Evolutionary conservation across 768 basidiomycete species (phyloP), one percentile per base, ranked within the genome.

Genomic region (Leucogyrophana mollusca): DNA sequence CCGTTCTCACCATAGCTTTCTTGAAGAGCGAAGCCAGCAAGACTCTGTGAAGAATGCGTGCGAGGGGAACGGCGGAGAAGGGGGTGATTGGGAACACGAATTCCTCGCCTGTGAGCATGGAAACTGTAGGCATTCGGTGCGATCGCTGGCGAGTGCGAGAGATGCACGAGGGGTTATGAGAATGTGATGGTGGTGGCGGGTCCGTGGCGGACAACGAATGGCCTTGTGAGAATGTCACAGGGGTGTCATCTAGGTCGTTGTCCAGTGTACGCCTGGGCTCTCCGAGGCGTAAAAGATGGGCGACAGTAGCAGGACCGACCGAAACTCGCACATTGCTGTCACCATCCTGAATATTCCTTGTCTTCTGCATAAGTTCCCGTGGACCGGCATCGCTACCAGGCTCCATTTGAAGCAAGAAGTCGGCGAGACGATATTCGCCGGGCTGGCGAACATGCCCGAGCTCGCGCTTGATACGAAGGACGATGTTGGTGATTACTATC

Each of bases 401-500:
- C 4, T n/a, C 43, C 38, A 66, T 49, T 27, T 53, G 46, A 1
- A 35, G 25, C 33, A 64, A 44, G 20, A 64, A 59, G 34, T 66
- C 61, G 18, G 54, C 52, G 11, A 66, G 55, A 41, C 52, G 49
- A 32, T 49, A 53, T 3, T 54, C 36, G 1, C 36, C 50, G 4
- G 49, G 24, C 9, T 17, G n/a, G 3, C 45, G 35, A 11, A 40
- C 30, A 3, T 41, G 42, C 16, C 27, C 50, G 9, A 45, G 20
- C 42, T 64, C 63, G 25, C 25, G 47, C 43, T 54, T 66, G 47
- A 64, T 64, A 9, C 63, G 59, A 18, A 49, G 46, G n/a, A 66
- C 64, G 53, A 80, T 52, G 43, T 63, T 68, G 4, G 69, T 65
- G 24, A 76, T 9, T 24, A 77, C 64, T 13, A 68, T 59, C 33